Evolutionary conservation across 495 filamentous ascomycete species (phyloP), one percentile per base, ranked within the genome.

Genomic region (Annulohypoxylon bovei): DNA sequence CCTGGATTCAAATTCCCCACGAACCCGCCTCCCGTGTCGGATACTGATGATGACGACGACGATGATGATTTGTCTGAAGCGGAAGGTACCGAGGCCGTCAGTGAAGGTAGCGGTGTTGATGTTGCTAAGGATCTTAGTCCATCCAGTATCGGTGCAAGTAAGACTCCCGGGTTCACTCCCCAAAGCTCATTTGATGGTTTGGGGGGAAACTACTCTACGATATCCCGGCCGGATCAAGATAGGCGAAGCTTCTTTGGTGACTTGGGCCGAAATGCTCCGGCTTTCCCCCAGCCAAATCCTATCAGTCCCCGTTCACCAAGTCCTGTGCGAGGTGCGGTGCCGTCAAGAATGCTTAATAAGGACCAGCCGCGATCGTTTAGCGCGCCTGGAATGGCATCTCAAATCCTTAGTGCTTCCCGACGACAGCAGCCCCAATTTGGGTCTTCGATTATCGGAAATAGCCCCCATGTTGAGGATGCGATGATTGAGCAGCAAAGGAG

Each of bases 301-400:
- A 49, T 85, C 78, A 89, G 88, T 58, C 91, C 91, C 40, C 87
- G 92, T 30, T 95, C 93, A 8, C 93, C 93, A 11, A 95, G 93
- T 69, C 93, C 93, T 0, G 81, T 93, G 2, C 89, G 93, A 16
- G 77, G 81, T 20, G 76, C 78, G 5, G 73, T 84, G 6, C 83
- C 81, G 18, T 77, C 81, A 55, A 84, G 81, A 62, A 67, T 82
- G 1, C 68, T 88, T 14, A 77, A 84, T 62, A 78, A 85, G 18
- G 88, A 91, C 28, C 76, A 78, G 6, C 71, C 81, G 12, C 83
- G 88, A 55, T 87, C 86, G 6, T 80, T 88, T 60, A 89, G 88
- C 73, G 85, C 88, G 23, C 87, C 89, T 16, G 81, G 82, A 7
- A 76, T 80, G 66, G 83, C 83, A 9, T 83, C 84, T 11, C 79